Base-by-base conservation (phyloP, 148 eudicot species). In the Silene uniflora region DNA sequence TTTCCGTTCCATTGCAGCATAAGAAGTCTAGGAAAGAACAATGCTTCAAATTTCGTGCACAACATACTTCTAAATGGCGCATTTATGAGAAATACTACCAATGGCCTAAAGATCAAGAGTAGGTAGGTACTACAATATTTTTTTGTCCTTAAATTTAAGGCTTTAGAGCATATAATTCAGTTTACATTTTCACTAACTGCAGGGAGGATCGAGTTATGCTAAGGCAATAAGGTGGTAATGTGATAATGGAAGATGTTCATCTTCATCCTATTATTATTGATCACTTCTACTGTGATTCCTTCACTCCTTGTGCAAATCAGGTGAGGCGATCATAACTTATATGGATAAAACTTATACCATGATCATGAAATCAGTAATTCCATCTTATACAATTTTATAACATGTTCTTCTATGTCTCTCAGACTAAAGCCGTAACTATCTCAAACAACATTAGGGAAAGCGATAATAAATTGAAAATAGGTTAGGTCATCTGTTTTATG, bases 201-300 rank as follows among this genome's bases (percentile, higher is more conserved):
- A 95, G 98, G 98, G 98, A 73, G 98, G 98, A 84, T 86, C 91
- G 21, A 97, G 98, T 66, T 85, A 87, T 74, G 98, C 91, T 32
- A 86, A 82, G 54, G 76, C 81, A 23, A 80, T 95, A 25, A 83
- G 85, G 9, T 95, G 87, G 92, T 67, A 90, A 95, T 74, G 93
- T 95, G 76, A 83, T 85, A 79, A 92, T 92, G 96, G 85, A 86
- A 69, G 83, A 92, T 23, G 98, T 92, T 71, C 79, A 92, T 77
- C 98, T 2, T 27, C 1, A 1, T 27, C 1, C 97, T 72, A 95
- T 95, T 55, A 88, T 95, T 68, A 88, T 95, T 7, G 97, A 95
- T 71, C 98, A 95, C 67, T 95, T 27, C 29, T 27, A 27, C 29
- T 27, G 29, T 27, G 29, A 27, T 27, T 27, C 29, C 29, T 27